Evolutionary conservation across 108 stramenopile species (phyloP), one percentile per base, ranked within the genome.

Genomic region (Skeletonema grethae): DNA sequence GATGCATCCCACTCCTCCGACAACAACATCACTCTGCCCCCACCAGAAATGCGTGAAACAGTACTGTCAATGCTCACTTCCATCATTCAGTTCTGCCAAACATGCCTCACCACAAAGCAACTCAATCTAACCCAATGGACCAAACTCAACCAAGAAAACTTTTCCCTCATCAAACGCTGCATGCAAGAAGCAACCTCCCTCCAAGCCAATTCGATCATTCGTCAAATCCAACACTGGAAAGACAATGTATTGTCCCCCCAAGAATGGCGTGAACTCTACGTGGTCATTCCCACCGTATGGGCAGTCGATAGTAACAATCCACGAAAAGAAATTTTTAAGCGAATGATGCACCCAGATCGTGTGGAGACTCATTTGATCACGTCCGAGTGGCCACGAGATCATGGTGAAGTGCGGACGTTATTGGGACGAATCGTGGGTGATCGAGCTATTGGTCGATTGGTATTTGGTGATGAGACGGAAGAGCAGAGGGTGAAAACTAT

Each of bases 241-340:
- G 57, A 53, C 22, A 22, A 69, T 15, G 7, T 43, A 0, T 25
- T 69, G 8, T 29, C 39, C 13, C 8, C 34, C 1, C 57, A 69
- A 13, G 69, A 57, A 25, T 69, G 69, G 69, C 15, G 58, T 34
- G 69, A 69, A 13, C 46, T 69, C 43, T 69, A 69, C 39, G 69
- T 69, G 45, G 58, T 69, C 25, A 69, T 69, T 9, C 69, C 69
- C 7, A 60, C 69, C 10, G 59, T 69, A 5, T 69, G 69, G 69
- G 59, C 69, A 15, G 69, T 60, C 0, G 15, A 60, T 29, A n/a
- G 1, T 7, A 59, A 46, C 11, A 69, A 69, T 45, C 69, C 69
- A 30, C 58, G 69, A 5, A 69, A 69, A 45, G 58, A 58, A 41
- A 69, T 69, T 45, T 60, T 69, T 1, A 7, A 10, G 1, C 24